Evolutionary conservation across 2,329 filamentous ascomycete genomes (phyloP), one percentile per base, ranked within the genome.

Genomic region (Cladosporium sp.): DNA sequence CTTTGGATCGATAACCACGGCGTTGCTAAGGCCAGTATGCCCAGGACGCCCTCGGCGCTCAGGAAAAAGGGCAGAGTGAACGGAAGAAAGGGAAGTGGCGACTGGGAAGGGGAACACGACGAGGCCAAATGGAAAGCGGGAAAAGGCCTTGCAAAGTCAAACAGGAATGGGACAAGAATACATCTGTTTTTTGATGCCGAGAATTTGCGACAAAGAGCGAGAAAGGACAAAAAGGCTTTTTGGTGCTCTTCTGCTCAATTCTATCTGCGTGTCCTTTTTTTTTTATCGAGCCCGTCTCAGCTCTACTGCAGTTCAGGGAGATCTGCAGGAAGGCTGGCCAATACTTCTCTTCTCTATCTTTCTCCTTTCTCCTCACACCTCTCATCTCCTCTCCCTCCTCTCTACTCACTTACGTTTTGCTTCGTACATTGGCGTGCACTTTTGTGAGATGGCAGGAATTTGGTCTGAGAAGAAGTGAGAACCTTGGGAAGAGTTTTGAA

Each of bases 1-100:
- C 61, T 63, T 63, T 59, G 61, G 61, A 63, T 63, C 50, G 61
- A 63, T 56, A 63, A 63, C 61, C 50, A 56, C 50, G 61, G 61
- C 61, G 61, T 63, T 46, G 61, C 61, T 63, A 56, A 44, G 50
- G 50, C 50, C 50, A 31, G 61, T 55, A 35, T 63, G 35, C 59
- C 44, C 50, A 37, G 61, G 61, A n/a, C 61, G 61, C 55, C 61
- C 23, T 18, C 26, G 61, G 50, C 35, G 61, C 50, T 33, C 49
- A 44, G 11, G 28, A 50, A 53, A 63, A 63, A 56, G 61, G 50
- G 50, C 50, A 63, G 16, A 44, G 50, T 35, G 35, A 33, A 56
- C 14, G 49, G 50, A 35, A 21, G 35, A 59, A 46, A 28, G 21
- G 50, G 28, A 46, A 21, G 40, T 46, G 61, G 35, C 61, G 44